phyloP scores from a whole-genome alignment of 2,329 filamentous ascomycete species.

The Dactylonectria estremocensis region DNA sequence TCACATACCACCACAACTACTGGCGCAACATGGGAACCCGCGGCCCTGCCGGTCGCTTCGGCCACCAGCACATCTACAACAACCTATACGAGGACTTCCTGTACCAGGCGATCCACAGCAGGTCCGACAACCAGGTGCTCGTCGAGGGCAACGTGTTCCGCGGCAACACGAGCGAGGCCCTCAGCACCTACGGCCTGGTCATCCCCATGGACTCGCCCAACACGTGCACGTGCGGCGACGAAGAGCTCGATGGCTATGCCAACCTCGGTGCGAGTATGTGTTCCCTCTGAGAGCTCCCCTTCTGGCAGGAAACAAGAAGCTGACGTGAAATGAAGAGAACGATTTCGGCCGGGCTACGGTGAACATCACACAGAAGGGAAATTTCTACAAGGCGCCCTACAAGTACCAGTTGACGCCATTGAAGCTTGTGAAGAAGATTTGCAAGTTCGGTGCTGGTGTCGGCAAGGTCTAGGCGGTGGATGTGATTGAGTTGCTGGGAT shows the following conservation, averaged over 20 bases:
- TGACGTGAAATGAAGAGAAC: constrained; percentile 51
- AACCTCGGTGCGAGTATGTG: constrained; percentile 67
- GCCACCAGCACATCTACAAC: constrained; percentile 65
- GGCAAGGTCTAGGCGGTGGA: constrained; percentile 55
- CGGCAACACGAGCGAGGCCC: constrained; percentile 62
- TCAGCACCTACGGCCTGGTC: constrained; percentile 69
- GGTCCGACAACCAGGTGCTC: constrained; percentile 64
- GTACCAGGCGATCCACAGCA: constrained; percentile 65
- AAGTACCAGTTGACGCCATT: constrained; percentile 64
- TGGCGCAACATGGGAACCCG: constrained; percentile 63
- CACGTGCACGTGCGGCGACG: constrained; percentile 66
- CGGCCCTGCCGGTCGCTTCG: constrained; percentile 64
- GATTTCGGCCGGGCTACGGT: constrained; percentile 64
- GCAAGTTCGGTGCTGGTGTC: constrained; percentile 62
- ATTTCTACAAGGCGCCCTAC: constrained; percentile 65
- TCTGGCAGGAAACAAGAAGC: constrained; percentile 37
- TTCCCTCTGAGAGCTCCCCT: no score
- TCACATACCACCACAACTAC: constrained; percentile 67
- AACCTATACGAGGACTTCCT: constrained; percentile 64
- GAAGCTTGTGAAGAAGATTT: constrained; percentile 56
- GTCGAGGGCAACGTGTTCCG: constrained; percentile 66
- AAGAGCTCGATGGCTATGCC: constrained; percentile 68
- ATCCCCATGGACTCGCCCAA: constrained; percentile 70
- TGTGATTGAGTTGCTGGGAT: no score
- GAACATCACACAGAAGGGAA: constrained; percentile 67